Percentiles rank a stretch among this genome's conserved stretches.
Evolutionary conservation across 1,139 yeast genomes (phyloP).

Genomic region (Candida frijolesensis): DNA sequence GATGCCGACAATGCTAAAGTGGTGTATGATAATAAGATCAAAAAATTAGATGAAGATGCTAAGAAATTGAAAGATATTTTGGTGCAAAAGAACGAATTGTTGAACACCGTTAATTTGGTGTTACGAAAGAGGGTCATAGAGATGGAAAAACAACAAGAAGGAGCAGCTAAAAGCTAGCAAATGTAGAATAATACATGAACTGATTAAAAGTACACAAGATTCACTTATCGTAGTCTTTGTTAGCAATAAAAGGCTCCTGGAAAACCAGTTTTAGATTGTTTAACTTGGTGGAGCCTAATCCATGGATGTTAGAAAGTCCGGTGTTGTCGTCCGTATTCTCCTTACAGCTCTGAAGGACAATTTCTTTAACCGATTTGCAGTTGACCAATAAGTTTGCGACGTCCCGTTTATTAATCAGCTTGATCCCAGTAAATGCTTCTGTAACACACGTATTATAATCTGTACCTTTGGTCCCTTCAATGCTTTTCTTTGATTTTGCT

Average conservation of each 20-base stretch:
- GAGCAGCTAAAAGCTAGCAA: constrained; percentile 1
- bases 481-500: constrained; percentile 25
- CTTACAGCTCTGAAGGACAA: constrained; percentile 35
- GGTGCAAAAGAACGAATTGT: constrained; percentile 58
- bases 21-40: constrained; percentile 76
- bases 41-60: constrained; percentile 72
- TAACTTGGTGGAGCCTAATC: constrained; percentile 60
- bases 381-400: constrained; percentile 55
- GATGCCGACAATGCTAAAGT: constrained; percentile 62
- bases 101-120: constrained; percentile 56
- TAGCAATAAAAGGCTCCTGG: constrained; percentile 55
- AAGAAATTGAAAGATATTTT: constrained; percentile 75
- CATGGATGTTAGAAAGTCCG: constrained; percentile 40
- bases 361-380: constrained; percentile 52
- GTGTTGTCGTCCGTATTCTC: constrained; percentile 22
- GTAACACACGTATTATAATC: constrained; percentile 54
- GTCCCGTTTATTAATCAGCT: constrained; percentile 61
- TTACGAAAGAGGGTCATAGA: constrained; percentile 48
- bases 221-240: constrained; percentile 27
- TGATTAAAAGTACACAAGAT: not conserved
- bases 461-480: constrained; percentile 45
- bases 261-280: constrained; percentile 46
- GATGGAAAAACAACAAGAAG: constrained; percentile 38
- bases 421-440: constrained; percentile 53
- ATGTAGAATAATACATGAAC: not conserved